Base-by-base conservation (phyloP, 768 basidiomycete species). In the Amyloporia xantha region DNA sequence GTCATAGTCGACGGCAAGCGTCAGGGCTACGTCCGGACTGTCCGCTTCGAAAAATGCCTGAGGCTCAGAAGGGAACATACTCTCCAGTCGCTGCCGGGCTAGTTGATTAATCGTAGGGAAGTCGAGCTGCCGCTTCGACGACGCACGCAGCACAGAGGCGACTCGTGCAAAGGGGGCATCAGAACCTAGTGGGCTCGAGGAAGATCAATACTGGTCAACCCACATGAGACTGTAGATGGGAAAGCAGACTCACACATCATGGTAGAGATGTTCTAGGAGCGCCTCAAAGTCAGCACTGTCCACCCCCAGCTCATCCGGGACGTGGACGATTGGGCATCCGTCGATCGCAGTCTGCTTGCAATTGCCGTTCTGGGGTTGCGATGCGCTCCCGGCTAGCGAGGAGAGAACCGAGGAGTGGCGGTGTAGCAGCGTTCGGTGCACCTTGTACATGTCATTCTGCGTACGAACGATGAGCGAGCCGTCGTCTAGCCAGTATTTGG, bases 401-500 rank as follows among this genome's bases (percentile, higher is more conserved):
- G 56, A 48, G 24, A 69, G 51, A 25, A 54, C 49, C 10, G 51
- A 66, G 1, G 81, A 83, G 50, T 82, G 78, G 11, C 78, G 71
- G 30, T 67, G 62, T 3, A 86, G 61, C 5, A 86, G 60, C 3
- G 71, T 67, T 28, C 64, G 63, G 57, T 85, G 83, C 27, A 87
- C 66, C 57, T 72, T 81, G 71, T 81, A 88, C 20, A 70, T 56
- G 21, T 71, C 60, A 19, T 68, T 60, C 51, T 70, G 62, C 28
- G 75, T 66, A 50, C 66, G 67, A 28, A 86, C 58, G 25, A 82
- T 62, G 11, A 84, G 60, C 17, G 78, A 78, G 50, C 79, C 85
- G 57, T 86, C 84, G 27, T 79, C 70, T 54, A 85, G 78, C 82
- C 82, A 86, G 59, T 77, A 83, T 20, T 64, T 63, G 0, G 74